Conservation (phyloP, 306 rosid genomes). For the Gleditsia sinensis region DNA sequence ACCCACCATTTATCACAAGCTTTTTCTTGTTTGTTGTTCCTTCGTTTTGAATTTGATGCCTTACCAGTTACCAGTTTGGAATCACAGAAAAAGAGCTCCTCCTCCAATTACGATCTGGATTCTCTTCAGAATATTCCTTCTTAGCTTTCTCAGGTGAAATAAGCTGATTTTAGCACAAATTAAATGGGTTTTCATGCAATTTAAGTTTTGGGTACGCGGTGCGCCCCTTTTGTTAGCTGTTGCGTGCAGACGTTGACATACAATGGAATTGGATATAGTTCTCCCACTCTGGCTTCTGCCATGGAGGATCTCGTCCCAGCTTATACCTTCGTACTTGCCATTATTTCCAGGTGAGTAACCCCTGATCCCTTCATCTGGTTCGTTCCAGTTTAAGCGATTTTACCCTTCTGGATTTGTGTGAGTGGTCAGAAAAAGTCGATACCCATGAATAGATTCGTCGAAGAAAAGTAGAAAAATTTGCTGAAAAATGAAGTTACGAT, state of each 20-base stretch:
- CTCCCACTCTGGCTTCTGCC: constrained; percentile 52
- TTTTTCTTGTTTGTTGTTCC: neutral
- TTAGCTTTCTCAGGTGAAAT: constrained; percentile 44
- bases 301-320: constrained; percentile 52
- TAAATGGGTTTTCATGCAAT: too few species aligned
- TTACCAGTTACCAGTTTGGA: too few species aligned
- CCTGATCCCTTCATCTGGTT: neutral
- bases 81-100: constrained; percentile 40
- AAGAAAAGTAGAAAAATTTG: neutral
- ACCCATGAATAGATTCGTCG: too few species aligned
- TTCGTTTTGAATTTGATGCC: neutral
- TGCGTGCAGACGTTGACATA: constrained; percentile 36
- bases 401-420: neutral
- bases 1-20: neutral
- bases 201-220: too few species aligned
- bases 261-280: constrained; percentile 49
- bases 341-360: constrained; percentile 41
- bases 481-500: neutral
- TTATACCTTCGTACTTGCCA: constrained; percentile 49
- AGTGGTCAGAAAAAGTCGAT: neutral
- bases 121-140: constrained; percentile 33
- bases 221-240: too few species aligned
- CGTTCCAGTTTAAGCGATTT: too few species aligned
- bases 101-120: constrained; percentile 30
- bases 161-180: too few species aligned